Evolutionary conservation across 1,284 basidiomycete genomes (phyloP), one percentile per base, ranked within the genome.

Genomic region (Marasmius fiardii): DNA sequence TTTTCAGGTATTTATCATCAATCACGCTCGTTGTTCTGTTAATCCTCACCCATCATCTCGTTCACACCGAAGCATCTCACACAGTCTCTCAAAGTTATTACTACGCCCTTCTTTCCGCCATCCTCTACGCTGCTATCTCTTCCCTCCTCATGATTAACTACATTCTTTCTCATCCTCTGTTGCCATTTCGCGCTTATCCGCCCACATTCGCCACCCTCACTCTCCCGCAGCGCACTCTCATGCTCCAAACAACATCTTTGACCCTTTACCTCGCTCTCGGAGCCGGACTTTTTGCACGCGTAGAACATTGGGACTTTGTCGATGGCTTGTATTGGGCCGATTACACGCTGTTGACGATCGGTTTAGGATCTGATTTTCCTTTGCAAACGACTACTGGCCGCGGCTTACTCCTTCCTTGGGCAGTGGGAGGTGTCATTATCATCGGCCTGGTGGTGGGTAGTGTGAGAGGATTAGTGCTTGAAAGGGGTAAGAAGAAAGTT

Each of bases 301-400:
- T 73, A 18, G 70, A 75, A 53, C 63, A 61, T 2, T 74, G 72
- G 73, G 51, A 60, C 23, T 76, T 69, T 55, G 59, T 68, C 21
- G 70, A 75, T 47, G 73, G 64, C 1, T 53, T 76, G 0, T 75
- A 74, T 57, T 75, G 71, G 72, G 71, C 71, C 1, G 69, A 74
- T 51, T 76, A 75, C 54, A 74, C 73, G 0, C 63, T 75, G 18
- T 60, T 75, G 24, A 75, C 73, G 0, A 70, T 74, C 45, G 72
- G 74, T 0, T 61, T 75, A 2, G 74, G 73, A 3, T 64, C 68
- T 1, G 73, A 74, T 59, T 74, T 74, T 51, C 70, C 71, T 2
- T 63, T 70, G 0, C 55, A 53, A 12, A 68, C 58, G 2, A 64
- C 64, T 4, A 55, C 61, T 0, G 65, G 59, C 2, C 58, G 67